A percentile compares a stretch with the other conserved stretches of the same genome.
Evolutionary conservation across 23 red algal genomes (phyloP).

Genomic region (Cyanidiococcus yangmingshanensis): DNA sequence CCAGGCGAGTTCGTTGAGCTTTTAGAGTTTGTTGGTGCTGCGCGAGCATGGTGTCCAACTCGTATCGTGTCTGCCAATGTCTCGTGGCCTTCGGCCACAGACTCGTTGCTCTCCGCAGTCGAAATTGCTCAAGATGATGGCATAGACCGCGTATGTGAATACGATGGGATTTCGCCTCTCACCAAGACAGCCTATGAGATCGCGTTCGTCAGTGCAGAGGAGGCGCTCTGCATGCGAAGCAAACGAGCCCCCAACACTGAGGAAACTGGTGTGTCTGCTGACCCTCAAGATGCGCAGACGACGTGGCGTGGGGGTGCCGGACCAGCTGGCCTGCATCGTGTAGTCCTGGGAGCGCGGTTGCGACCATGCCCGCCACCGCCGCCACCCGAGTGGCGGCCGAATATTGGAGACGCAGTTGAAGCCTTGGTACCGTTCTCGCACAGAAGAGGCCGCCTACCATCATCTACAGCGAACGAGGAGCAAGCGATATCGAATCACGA

Average conservation of each 20-base stretch:
- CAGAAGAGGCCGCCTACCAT: not conserved
- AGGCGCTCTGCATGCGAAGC: not conserved
- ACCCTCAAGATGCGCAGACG: not conserved
- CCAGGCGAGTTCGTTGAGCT: conserved; percentile 12
- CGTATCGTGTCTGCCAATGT: not conserved
- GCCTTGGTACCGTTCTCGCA: conserved; percentile 31
- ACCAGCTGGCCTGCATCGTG: not conserved
- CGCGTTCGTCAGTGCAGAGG: not conserved
- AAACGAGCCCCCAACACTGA: not conserved
- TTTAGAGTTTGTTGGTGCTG: not conserved
- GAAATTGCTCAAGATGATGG: conserved; percentile 10
- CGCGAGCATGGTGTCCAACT: not conserved
- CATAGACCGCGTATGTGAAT: conserved; percentile 8
- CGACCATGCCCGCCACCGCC: not conserved
- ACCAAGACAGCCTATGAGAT: conserved; percentile 9
- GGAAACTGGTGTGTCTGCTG: not conserved
- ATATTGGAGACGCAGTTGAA: conserved; percentile 60
- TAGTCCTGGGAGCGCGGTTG: conserved; percentile 2
- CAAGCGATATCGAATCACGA: not conserved
- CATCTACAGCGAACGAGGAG: not conserved
- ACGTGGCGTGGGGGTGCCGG: not conserved
- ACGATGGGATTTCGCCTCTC: not conserved
- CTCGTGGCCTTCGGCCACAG: not conserved
- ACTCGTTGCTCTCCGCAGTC: conserved; percentile 7
- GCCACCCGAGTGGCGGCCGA: conserved; percentile 35